Conservation (phyloP, 306 rosid species). For the Senna siamea region DNA sequence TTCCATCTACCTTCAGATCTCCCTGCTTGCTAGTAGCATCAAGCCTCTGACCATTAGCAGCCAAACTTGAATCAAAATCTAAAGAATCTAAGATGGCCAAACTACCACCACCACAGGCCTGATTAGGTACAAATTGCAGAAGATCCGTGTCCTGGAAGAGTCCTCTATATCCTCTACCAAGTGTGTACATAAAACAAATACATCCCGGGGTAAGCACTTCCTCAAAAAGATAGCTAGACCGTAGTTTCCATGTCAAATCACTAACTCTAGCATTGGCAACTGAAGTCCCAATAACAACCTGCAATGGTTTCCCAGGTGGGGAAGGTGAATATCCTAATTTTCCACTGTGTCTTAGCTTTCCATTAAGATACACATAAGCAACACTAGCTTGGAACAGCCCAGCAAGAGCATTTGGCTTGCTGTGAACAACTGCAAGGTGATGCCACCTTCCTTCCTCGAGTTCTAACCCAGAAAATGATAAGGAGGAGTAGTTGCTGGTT, state of each 20-base stretch:
- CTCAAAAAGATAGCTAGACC: slow-evolving; percentile 98
- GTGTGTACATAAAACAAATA: slow-evolving; percentile 93
- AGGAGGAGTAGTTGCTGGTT: slow-evolving; percentile 80
- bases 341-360: slow-evolving; percentile 94
- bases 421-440: slow-evolving; percentile 97
- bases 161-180: slow-evolving; percentile 99
- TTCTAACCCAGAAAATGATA: slow-evolving; percentile 91
- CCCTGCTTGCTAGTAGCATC: slow-evolving; percentile 71
- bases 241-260: slow-evolving; percentile 87
- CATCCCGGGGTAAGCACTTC: slow-evolving; percentile 93
- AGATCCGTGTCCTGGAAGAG: slow-evolving; percentile 97
- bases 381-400: slow-evolving; percentile 98
- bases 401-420: slow-evolving; percentile 99
- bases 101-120: slow-evolving; percentile 98
- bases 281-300: slow-evolving; percentile 88
- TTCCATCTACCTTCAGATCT: slow-evolving; percentile 87
- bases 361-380: slow-evolving; percentile 94
- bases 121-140: slow-evolving; percentile 92
- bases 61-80: slow-evolving; percentile 75
- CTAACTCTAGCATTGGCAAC: slow-evolving; percentile 75
- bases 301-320: slow-evolving; percentile 89
- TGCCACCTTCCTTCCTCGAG: slow-evolving; percentile 99
- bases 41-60: slow-evolving; percentile 72
- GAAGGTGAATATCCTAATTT: slow-evolving; percentile 97
- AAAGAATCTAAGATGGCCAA: slow-evolving; percentile 98